Evolutionary conservation across 805 yeast species (phyloP).

Genomic region (Scheffersomyces lignosus): DNA sequence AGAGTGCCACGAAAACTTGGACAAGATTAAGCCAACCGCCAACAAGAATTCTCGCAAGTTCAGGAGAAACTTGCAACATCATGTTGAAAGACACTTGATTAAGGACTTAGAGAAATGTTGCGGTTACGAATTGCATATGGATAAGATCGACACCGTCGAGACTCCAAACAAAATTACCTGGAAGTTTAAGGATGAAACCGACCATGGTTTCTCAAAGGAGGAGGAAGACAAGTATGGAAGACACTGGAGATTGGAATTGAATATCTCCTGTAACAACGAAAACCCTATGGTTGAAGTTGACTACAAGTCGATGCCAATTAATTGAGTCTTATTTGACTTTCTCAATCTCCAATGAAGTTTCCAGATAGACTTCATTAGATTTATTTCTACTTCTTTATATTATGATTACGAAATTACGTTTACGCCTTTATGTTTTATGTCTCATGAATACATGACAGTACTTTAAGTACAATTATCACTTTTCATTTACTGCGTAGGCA

Average conservation of each 20-base stretch:
- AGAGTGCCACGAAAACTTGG: constrained; percentile 67
- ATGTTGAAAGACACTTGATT: constrained; percentile 67
- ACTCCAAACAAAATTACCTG: constrained; percentile 56
- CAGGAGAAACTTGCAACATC: constrained; percentile 73
- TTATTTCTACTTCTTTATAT: not conserved
- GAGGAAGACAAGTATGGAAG: constrained; percentile 46
- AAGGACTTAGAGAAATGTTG: constrained; percentile 62
- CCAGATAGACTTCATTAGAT: not conserved
- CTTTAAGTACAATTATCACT: too few relatives aligned
- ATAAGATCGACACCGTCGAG: constrained; percentile 48
- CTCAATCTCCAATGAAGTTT: not conserved
- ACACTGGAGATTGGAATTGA: constrained; percentile 65
- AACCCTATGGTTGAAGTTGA: constrained; percentile 68
- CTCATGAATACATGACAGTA: too few relatives aligned
- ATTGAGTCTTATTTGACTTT: constrained; percentile 1
- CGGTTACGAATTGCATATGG: constrained; percentile 57
- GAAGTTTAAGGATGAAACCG: constrained; percentile 60
- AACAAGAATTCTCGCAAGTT: constrained; percentile 72
- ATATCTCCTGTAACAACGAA: constrained; percentile 64
- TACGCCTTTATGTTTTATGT: not conserved
- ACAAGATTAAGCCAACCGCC: constrained; percentile 69
- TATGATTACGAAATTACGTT: not conserved
- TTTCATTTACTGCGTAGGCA: too few relatives aligned
- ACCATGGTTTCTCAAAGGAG: constrained; percentile 52
- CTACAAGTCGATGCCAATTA: constrained; percentile 54